Evolutionary conservation across 495 filamentous ascomycete species (phyloP).

Genomic region (Astrothelium subdiscretum): DNA sequence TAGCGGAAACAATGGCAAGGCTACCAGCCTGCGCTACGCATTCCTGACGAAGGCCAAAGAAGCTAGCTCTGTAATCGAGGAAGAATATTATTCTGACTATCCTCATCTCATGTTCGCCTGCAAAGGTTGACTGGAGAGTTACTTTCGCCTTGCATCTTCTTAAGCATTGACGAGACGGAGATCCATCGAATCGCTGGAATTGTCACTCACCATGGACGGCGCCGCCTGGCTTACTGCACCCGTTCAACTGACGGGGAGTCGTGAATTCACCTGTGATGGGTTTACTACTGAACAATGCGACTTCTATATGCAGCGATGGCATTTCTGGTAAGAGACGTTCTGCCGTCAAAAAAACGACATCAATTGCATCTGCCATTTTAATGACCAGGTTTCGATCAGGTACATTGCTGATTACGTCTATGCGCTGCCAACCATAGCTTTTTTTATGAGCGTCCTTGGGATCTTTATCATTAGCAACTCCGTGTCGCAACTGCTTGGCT

Average conservation of each 20-base stretch:
- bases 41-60: background rate
- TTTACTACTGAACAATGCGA: constrained; percentile 38
- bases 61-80: background rate
- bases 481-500: constrained; percentile 16
- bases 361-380: background rate
- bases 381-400: constrained; percentile 20
- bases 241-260: constrained; percentile 32
- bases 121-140: background rate
- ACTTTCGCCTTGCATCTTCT: background rate
- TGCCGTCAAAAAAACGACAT: background rate
- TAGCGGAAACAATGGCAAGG: background rate
- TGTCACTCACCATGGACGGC: background rate
- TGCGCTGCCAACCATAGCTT: constrained; percentile 37
- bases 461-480: constrained; percentile 35
- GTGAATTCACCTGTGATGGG: constrained; percentile 31
- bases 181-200: background rate
- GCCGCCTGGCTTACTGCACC: constrained; percentile 4
- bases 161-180: background rate
- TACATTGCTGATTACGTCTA: constrained; percentile 44
- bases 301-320: constrained; percentile 35
- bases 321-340: constrained; percentile 32
- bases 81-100: background rate
- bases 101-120: background rate
- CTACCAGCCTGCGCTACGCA: background rate
- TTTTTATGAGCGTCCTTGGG: constrained; percentile 36